These are phyloP conservation scores for Penicillium sp. DNA, from an alignment of 2,329 filamentous ascomycete species.

Conservation along the genomic window DNA sequence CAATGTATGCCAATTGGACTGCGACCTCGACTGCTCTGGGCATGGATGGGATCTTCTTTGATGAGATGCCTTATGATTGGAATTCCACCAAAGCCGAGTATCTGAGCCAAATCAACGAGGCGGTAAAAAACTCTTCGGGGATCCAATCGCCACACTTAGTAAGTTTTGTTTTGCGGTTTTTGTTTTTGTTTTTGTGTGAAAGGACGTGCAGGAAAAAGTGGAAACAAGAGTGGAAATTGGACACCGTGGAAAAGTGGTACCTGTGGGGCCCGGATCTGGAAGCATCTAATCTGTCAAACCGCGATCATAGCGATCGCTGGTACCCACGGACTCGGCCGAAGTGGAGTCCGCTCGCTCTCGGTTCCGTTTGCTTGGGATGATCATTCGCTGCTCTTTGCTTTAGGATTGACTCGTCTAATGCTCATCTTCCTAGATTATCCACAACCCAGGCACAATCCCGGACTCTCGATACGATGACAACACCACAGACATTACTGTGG, in stretches of 20 bases:
- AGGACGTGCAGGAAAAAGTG: background rate
- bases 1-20: constrained; percentile 1
- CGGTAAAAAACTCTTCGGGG: background rate
- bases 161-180: background rate
- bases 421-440: constrained; percentile 1
- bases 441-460: constrained; percentile 2
- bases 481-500: constrained; percentile 1
- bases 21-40: background rate
- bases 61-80: constrained; percentile 1
- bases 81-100: background rate
- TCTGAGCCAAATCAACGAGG: background rate
- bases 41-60: constrained; percentile 5
- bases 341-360: background rate
- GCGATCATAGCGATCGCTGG: background rate
- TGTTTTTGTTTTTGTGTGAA: background rate
- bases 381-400: background rate
- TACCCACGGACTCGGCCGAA: background rate
- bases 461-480: background rate
- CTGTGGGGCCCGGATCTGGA: background rate
- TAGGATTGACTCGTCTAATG: background rate
- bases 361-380: background rate
- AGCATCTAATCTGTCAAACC: background rate
- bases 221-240: background rate
- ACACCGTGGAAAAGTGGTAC: background rate
- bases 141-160: background rate